Evolutionary conservation across 129 eudicot genomes (phyloP), one percentile per base, ranked within the genome.

Genomic region (Erigeron canadensis): DNA sequence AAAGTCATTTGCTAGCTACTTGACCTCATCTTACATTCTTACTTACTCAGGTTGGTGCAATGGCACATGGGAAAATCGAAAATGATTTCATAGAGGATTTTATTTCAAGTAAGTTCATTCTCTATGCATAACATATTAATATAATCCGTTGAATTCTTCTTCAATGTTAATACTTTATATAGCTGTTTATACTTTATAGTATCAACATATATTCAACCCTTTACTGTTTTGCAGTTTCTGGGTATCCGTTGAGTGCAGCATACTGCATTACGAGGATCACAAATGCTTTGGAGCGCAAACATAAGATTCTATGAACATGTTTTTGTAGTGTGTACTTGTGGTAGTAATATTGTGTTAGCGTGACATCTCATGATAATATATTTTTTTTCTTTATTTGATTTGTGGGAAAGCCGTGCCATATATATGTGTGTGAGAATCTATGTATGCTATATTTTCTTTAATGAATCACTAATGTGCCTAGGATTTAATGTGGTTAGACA

Each of bases 31-130:
- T 47, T 73, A 58, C 16, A 2, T 72, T 45, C 13, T 47, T 73
- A 58, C 16, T 4, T 72, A 60, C 62, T 51, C 80, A 93, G 98
- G 93, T 94, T 76, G 98, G 98, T 74, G 97, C 98, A 44, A 94
- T 94, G 97, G 88, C 98, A 61, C 97, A 89, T 85, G 97, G 97
- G 81, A 94, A 87, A 86, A 87, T 94, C 43, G 97, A 94, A 15
- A 58, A 76, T 19, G 95, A 89, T 37, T 87, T 70, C 63, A 88
- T 86, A 41, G 98, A 89, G 67, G 98, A 94, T 81, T 94, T 81
- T 76, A 62, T 94, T 70, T 87, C 98, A 73, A 81, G 97, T 89
- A 89, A 86, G 96, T 69, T 53, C 19, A 46, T 70, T 77, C 2
- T 70, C 23, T 40, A 19, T 57, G 63, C 41, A 17, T 54, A 6